Percentiles rank a stretch among this genome's conserved stretches.
phyloP scores from a whole-genome alignment of 495 filamentous ascomycete species.

The Xylaria flabelliformis region DNA sequence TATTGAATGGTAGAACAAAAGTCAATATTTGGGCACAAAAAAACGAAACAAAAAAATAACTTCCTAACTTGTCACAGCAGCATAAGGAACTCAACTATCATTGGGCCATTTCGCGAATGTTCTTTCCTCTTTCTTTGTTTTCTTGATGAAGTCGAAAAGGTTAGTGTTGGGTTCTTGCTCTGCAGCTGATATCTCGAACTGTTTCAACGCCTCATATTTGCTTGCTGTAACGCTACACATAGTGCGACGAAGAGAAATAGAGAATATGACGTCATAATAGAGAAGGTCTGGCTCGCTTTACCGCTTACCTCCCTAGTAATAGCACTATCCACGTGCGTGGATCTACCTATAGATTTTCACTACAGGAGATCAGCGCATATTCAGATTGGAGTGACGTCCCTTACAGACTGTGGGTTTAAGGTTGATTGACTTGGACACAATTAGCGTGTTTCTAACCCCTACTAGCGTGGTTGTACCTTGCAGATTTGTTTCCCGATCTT shows the following conservation, averaged over 20 bases:
- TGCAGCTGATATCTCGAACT: neutral
- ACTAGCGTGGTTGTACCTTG: slow-evolving; percentile 49
- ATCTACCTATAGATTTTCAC: slow-evolving; percentile 19
- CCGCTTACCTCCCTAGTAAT: neutral
- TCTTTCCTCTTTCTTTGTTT: neutral
- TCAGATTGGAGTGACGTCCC: neutral
- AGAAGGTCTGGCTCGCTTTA: neutral
- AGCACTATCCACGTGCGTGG: neutral
- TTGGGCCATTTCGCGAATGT: no score
- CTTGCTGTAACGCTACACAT: neutral
- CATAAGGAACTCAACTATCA: no score
- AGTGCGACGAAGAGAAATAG: neutral
- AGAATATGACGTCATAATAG: slow-evolving; percentile 7
- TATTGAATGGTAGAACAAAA: neutral
- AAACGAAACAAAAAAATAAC: neutral
- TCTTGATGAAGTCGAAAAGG: neutral
- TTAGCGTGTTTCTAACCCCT: slow-evolving; percentile 42
- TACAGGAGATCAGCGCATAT: slow-evolving; percentile 6
- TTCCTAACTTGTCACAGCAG: no score
- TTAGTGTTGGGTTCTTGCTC: neutral
- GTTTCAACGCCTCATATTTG: neutral
- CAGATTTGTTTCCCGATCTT: slow-evolving; percentile 37
- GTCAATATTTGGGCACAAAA: no score
- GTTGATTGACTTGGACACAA: slow-evolving; percentile 20
- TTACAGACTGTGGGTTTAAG: slow-evolving; percentile 18